Conservation (phyloP, 129 eudicot genomes). For the Heracleum sosnowskyi region DNA sequence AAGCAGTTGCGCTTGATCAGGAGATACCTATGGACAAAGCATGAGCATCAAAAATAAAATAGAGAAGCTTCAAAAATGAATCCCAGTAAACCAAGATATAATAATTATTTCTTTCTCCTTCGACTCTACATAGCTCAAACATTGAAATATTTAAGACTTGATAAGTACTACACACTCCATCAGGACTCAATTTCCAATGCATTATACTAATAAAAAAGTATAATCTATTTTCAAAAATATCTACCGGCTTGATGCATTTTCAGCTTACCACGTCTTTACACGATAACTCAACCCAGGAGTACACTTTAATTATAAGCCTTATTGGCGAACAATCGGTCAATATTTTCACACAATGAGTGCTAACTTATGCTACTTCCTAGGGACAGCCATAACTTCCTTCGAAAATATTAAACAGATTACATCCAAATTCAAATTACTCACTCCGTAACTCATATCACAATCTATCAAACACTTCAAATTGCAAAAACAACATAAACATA, state of each 20-base stretch:
- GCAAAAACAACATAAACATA: neutral
- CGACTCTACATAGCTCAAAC: neutral
- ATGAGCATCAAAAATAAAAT: no score
- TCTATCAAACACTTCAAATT: neutral
- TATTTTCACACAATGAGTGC: neutral
- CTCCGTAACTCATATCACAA: neutral
- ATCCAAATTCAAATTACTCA: neutral
- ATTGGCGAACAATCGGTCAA: neutral
- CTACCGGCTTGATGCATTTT: neutral
- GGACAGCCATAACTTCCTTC: neutral
- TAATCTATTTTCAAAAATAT: neutral
- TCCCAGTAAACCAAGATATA: neutral
- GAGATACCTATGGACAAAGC: conserved; percentile 53
- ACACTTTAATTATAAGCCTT: neutral
- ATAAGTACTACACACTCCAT: neutral
- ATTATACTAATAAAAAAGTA: neutral
- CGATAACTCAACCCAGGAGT: neutral
- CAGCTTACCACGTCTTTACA: neutral
- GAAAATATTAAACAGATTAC: neutral
- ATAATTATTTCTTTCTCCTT: neutral
- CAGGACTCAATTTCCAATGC: neutral
- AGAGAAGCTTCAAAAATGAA: no score
- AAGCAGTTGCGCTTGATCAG: conserved; percentile 97
- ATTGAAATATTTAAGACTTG: neutral
- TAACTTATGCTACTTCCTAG: neutral